Percentiles rank a stretch among this genome's conserved stretches.
Evolutionary conservation across 163 green algal species (phyloP).

Genomic region (Chlamydomonas reinhardtii): DNA sequence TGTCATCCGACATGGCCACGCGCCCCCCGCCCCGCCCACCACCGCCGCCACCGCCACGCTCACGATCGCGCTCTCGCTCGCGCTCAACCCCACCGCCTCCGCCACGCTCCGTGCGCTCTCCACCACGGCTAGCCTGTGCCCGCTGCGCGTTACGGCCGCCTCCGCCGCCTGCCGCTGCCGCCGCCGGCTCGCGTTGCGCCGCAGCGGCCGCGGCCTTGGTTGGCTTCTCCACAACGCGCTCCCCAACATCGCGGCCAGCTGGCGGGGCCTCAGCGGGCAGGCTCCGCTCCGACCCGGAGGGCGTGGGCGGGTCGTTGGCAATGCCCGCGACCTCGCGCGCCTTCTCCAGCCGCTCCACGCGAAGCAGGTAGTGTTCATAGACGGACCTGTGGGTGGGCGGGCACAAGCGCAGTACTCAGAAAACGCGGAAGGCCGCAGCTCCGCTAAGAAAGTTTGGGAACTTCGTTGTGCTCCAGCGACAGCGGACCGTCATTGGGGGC

Average conservation of each 20-base stretch:
- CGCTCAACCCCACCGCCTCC: neutral
- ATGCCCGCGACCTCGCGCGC: conserved; percentile 12
- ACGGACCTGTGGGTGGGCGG: neutral
- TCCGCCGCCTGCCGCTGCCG: neutral
- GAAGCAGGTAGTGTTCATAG: conserved; percentile 43
- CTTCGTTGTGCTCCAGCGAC: no score
- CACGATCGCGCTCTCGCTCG: neutral
- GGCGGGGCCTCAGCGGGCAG: neutral
- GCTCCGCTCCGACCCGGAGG: neutral
- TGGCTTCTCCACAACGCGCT: no score
- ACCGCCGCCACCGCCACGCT: neutral
- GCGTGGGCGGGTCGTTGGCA: neutral
- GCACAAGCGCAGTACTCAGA: no score
- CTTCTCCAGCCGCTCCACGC: conserved; percentile 27
- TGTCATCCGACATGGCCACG: no score
- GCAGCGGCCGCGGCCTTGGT: neutral
- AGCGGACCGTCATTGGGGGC: no score
- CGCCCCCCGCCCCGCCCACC: neutral
- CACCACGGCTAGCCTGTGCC: no score
- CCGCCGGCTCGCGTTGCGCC: neutral
- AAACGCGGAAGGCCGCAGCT: no score
- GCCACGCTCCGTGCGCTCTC: neutral
- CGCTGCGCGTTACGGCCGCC: no score
- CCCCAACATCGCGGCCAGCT: neutral
- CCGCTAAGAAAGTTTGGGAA: no score